Evolutionary conservation across 2,329 filamentous ascomycete species (phyloP), one percentile per base, ranked within the genome.

Genomic region (Colletotrichum spaethianum): DNA sequence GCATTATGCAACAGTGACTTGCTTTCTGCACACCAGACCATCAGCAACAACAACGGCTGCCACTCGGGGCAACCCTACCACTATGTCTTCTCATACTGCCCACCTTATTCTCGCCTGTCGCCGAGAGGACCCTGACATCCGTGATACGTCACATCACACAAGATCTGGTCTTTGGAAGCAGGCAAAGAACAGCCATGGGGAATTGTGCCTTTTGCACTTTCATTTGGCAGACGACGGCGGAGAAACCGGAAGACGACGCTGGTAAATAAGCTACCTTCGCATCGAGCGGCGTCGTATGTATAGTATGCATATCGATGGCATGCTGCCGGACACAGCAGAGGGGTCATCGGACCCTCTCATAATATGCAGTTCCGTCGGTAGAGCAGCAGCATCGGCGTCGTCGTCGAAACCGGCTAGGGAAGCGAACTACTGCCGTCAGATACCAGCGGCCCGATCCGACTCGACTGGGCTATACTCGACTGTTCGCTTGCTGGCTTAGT

Each of bases 61-160:
- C 31, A 26, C 65, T 36, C 28, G 20, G 48, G 38, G 55, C 56
- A 66, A 36, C 53, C 46, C 46, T 48, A 18, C 70, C 53, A 42
- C 55, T 18, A 64, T n/a, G 20, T 60, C 16, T 52, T 23, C 59
- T 63, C 33, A n/a, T 16, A 36, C 52, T 46, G 18, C 48, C 36
- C 46, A 14, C 40, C 36, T 46, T 16, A n/a, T 57, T 33, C 48
- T 56, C 44, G 59, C 52, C 69, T 46, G 52, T 44, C 53, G 44
- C 44, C 50, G 52, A 53, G 31, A 55, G 52, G 72, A 72, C 70
- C 76, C 74, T 77, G 75, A 73, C 57, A 75, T 77, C 75, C 76
- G 79, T 82, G 82, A 86, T 80, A 76, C 81, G 82, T 86, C 85
- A 86, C 83, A 83, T 87, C 79, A 77, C 80, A 87, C 86, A 85